These are phyloP conservation scores for Schizopora paradoxa DNA, from an alignment of 1,284 basidiomycete genomes.

Conservation along the genomic window DNA sequence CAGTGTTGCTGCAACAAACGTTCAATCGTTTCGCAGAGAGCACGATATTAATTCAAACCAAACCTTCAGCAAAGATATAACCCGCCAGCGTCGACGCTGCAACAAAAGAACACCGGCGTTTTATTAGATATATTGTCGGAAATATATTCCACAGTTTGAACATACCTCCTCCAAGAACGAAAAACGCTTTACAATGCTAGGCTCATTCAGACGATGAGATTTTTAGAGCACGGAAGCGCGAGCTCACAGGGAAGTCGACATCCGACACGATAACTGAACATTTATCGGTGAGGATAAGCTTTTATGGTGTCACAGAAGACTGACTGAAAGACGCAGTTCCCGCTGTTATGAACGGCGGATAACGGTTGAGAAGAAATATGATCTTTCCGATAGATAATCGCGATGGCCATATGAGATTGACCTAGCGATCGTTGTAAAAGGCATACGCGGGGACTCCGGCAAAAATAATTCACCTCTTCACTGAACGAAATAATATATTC, in stretches of 20 bases:
- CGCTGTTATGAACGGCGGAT: conserved; percentile 5
- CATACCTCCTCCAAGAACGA: conserved; percentile 1
- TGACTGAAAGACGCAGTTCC: not conserved
- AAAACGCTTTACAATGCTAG: conserved; percentile 1
- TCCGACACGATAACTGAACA: not conserved
- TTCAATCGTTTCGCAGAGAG: not conserved
- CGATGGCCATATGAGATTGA: conserved; percentile 8
- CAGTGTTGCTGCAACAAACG: conserved; percentile 5
- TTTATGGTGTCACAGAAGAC: not conserved
- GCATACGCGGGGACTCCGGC: not conserved
- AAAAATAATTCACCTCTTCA: not conserved
- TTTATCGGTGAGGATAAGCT: too few relatives aligned
- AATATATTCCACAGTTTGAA: too few relatives aligned
- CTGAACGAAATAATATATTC: conserved; percentile 9
- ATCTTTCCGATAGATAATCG: conserved; percentile 4
- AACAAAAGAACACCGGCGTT: not conserved
- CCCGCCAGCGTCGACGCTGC: not conserved
- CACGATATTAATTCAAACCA: not conserved
- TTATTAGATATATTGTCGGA: not conserved
- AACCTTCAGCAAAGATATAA: conserved; percentile 8
- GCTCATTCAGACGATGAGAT: not conserved
- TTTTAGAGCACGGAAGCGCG: not conserved
- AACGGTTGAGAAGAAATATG: conserved; percentile 12
- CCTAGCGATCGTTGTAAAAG: conserved; percentile 1
- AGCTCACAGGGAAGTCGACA: not conserved